These are phyloP conservation scores for Monocercomonoides exilis DNA, from an alignment of 78 protist species.

Conservation along the genomic window DNA sequence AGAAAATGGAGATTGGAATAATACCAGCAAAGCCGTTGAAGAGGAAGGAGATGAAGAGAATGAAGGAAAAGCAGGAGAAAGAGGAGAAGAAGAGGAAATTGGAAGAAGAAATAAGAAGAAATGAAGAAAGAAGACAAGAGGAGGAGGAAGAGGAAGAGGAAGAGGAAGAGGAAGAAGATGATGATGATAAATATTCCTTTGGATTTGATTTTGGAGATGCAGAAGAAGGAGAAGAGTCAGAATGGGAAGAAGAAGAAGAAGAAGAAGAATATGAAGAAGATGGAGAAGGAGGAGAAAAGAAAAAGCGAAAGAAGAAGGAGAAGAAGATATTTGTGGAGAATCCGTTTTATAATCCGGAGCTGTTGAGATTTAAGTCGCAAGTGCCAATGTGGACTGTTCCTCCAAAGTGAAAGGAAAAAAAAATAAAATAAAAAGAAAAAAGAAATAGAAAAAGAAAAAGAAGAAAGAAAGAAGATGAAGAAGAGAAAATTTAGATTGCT, in stretches of 20 bases:
- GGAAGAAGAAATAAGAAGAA: background rate
- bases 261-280: background rate
- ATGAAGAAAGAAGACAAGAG: background rate
- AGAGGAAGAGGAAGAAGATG: slow-evolving; percentile 11
- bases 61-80: slow-evolving; percentile 18
- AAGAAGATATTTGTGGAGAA: background rate
- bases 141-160: slow-evolving; percentile 12
- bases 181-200: background rate
- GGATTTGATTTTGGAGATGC: background rate
- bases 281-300: background rate
- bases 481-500: too few relatives aligned
- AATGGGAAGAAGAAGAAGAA: background rate
- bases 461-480: too few relatives aligned
- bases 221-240: background rate
- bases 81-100: background rate
- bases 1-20: background rate
- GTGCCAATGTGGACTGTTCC: background rate
- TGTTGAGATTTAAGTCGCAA: background rate
- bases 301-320: background rate
- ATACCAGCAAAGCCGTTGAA: background rate
- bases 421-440: too few relatives aligned
- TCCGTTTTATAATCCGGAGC: background rate
- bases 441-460: too few relatives aligned
- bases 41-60: background rate
- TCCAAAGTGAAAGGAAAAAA: background rate